Percentiles rank a stretch among this genome's conserved stretches.
phyloP scores from a whole-genome alignment of 148 eudicot genomes.

The Pouteria glomerata region DNA sequence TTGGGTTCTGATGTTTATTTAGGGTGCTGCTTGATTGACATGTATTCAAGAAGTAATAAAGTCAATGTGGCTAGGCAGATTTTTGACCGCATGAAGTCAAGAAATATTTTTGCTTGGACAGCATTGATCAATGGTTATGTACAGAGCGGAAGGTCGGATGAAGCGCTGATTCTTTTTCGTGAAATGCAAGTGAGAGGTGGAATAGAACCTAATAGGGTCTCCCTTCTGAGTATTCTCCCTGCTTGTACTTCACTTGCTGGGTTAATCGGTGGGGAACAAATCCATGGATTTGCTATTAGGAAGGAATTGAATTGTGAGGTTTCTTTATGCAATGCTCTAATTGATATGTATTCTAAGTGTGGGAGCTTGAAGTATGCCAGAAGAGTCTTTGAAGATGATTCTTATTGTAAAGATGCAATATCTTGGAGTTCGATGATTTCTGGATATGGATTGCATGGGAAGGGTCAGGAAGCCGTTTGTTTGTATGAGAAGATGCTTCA shows the following conservation, averaged over 20 bases:
- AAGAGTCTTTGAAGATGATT: constrained; percentile 25
- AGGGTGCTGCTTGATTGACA: constrained; percentile 45
- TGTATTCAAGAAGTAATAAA: constrained; percentile 34
- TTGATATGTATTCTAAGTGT: constrained; percentile 42
- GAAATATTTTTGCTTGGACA: constrained; percentile 40
- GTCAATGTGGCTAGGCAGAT: constrained; percentile 24
- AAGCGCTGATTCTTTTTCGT: constrained; percentile 28
- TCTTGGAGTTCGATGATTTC: constrained; percentile 50
- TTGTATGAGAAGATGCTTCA: constrained; percentile 31
- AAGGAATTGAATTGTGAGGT: constrained; percentile 13
- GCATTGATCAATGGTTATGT: constrained; percentile 39
- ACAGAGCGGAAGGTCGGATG: constrained; percentile 22
- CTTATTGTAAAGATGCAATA: constrained; percentile 29
- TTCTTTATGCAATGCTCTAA: constrained; percentile 29
- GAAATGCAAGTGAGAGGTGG: constrained; percentile 29
- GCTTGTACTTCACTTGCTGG: constrained; percentile 35
- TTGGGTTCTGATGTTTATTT: constrained; percentile 27
- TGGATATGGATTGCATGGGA: constrained; percentile 45
- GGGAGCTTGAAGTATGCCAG: constrained; percentile 38
- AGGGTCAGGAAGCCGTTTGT: constrained; percentile 29
- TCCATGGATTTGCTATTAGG: constrained; percentile 40
- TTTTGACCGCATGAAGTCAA: constrained; percentile 28
- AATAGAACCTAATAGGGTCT: constrained; percentile 23
- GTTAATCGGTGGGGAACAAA: constrained; percentile 32
- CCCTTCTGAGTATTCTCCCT: constrained; percentile 32